Evolutionary conservation across 2,329 filamentous ascomycete species (phyloP).

Genomic region (Rutstroemia sydowiana): DNA sequence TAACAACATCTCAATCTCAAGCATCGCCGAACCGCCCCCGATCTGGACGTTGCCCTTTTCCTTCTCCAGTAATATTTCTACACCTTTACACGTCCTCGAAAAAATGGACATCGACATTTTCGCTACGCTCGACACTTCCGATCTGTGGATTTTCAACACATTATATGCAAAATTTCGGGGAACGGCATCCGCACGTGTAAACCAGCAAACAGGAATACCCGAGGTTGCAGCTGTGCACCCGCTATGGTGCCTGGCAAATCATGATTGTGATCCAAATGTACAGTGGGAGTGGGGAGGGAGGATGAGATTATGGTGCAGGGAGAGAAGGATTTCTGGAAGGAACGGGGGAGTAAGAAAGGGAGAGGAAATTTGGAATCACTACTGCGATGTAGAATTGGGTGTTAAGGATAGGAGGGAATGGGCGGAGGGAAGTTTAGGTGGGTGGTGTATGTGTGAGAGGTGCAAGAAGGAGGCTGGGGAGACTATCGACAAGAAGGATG

Average conservation of each 20-base stretch:
- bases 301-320: slow-evolving; percentile 62
- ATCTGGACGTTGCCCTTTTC: slow-evolving; percentile 69
- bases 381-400: slow-evolving; percentile 75
- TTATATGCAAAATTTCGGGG: slow-evolving; percentile 89
- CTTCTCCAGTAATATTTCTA: slow-evolving; percentile 67
- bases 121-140: slow-evolving; percentile 48
- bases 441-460: slow-evolving; percentile 77
- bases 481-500: not conserved
- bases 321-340: slow-evolving; percentile 46
- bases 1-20: slow-evolving; percentile 47
- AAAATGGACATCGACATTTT: slow-evolving; percentile 81
- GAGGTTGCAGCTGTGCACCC: slow-evolving; percentile 92
- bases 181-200: slow-evolving; percentile 81
- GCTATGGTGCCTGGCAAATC: slow-evolving; percentile 93
- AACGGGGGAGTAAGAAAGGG: slow-evolving; percentile 63
- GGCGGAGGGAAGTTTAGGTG: slow-evolving; percentile 80
- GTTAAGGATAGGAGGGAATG: slow-evolving; percentile 81
- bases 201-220: slow-evolving; percentile 67
- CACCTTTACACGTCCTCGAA: slow-evolving; percentile 69
- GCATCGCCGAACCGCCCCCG: slow-evolving; percentile 49
- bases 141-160: slow-evolving; percentile 83
- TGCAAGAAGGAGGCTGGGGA: slow-evolving; percentile 63
- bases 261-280: slow-evolving; percentile 92
- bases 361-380: slow-evolving; percentile 87
- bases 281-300: slow-evolving; percentile 85